Percentiles rank a stretch among this genome's conserved stretches.
Conservation (phyloP, 164 flowering plant species). For the Tetracentron sinense region DNA sequence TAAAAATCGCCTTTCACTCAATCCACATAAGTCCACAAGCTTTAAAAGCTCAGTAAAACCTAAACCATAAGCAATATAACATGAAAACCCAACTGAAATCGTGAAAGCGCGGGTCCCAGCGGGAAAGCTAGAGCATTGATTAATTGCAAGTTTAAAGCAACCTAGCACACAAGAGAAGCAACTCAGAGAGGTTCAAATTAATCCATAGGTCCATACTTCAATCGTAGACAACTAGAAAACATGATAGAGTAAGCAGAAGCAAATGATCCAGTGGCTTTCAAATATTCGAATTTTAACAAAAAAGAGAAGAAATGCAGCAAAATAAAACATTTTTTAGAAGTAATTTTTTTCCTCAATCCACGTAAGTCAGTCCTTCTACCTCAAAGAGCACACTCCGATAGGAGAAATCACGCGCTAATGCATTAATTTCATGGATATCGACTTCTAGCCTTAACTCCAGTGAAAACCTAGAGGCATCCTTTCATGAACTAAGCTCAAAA, state of each 20-base stretch:
- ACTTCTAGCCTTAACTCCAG: not conserved
- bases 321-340: no score
- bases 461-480: not conserved
- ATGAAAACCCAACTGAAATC: no score
- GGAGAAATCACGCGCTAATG: not conserved
- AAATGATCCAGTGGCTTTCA: not conserved
- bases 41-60: no score
- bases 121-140: no score
- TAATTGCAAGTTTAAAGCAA: no score
- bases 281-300: not conserved
- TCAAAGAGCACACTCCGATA: not conserved
- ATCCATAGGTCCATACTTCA: not conserved
- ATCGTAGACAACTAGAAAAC: no score
- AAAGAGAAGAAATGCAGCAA: not conserved
- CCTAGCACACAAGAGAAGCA: no score
- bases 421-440: not conserved
- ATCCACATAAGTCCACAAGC: not conserved
- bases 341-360: no score
- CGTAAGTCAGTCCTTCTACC: not conserved
- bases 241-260: not conserved
- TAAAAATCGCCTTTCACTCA: not conserved
- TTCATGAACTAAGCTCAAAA: not conserved
- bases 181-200: no score
- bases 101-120: no score
- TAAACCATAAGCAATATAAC: no score